Percentiles rank a stretch among this genome's conserved stretches.
Evolutionary conservation across 352 stramenopile species (phyloP).

Genomic region (Phytophthora sojae): DNA sequence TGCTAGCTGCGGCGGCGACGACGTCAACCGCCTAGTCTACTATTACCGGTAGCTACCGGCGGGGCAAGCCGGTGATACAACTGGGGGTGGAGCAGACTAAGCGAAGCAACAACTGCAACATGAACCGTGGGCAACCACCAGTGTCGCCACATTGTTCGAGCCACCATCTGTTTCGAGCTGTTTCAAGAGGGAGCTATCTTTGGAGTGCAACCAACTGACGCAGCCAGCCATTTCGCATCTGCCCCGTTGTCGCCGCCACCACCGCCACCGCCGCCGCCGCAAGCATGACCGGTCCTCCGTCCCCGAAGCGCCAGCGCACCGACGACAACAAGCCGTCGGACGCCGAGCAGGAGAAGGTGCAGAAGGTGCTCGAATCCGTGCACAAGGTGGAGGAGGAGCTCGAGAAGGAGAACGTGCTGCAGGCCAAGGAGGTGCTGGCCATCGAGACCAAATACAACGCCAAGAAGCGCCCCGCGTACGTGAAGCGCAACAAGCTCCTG

Average conservation of each 20-base stretch:
- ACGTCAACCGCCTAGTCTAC: not conserved
- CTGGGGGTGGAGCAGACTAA: not conserved
- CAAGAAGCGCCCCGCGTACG: conserved; percentile 67
- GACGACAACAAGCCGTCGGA: conserved; percentile 49
- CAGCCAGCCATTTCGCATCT: conserved; percentile 35
- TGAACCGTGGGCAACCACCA: not conserved
- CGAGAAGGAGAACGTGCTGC: conserved; percentile 70
- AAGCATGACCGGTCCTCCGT: conserved; percentile 63
- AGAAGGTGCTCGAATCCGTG: conserved; percentile 64
- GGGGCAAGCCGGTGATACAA: not conserved
- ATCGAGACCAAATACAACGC: conserved; percentile 84
- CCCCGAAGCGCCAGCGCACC: conserved; percentile 81
- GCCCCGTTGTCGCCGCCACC: not conserved
- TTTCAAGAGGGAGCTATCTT: conserved; percentile 21
- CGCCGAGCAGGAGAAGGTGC: conserved; percentile 53
- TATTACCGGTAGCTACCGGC: not conserved
- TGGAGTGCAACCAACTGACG: conserved; percentile 10
- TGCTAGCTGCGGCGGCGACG: not conserved
- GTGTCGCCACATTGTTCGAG: conserved; percentile 17
- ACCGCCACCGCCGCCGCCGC: not conserved
- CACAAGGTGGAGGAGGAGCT: conserved; percentile 67
- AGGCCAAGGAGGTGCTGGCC: conserved; percentile 68
- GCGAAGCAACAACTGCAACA: no score
- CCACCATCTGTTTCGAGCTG: conserved; percentile 8
- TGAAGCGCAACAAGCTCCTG: conserved; percentile 74